These are phyloP conservation scores for Didymosphaeria variabile DNA, from an alignment of 2,329 filamentous ascomycete genomes.

Conservation along the genomic window DNA sequence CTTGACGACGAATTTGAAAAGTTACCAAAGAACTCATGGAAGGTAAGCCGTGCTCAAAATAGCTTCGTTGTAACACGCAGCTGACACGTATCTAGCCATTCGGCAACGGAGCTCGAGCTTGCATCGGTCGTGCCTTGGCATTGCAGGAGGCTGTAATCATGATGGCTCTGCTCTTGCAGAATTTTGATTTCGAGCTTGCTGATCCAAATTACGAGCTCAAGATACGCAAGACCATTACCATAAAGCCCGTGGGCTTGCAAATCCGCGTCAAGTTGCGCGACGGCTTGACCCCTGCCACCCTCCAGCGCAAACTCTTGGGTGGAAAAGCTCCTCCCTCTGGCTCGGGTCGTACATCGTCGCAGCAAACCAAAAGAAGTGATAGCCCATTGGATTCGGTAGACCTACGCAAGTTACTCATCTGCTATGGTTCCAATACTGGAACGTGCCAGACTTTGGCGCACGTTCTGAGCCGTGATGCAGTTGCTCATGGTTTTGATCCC, in stretches of 20 bases:
- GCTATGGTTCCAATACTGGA: slow-evolving; percentile 78
- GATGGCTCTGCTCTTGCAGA: slow-evolving; percentile 65
- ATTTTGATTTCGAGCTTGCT: slow-evolving; percentile 72
- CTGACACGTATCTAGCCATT: slow-evolving; percentile 58
- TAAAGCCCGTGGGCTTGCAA: slow-evolving; percentile 70
- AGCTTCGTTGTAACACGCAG: too few species aligned
- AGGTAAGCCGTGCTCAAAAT: slow-evolving; percentile 6
- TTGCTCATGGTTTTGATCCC: slow-evolving; percentile 67
- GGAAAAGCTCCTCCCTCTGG: not conserved
- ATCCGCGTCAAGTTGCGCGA: slow-evolving; percentile 16
- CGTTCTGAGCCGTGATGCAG: slow-evolving; percentile 67
- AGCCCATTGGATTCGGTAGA: not conserved
- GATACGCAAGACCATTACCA: slow-evolving; percentile 66
- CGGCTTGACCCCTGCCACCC: slow-evolving; percentile 4
- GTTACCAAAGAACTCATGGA: slow-evolving; percentile 24
- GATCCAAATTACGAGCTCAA: slow-evolving; percentile 67
- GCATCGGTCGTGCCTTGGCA: slow-evolving; percentile 77
- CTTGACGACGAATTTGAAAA: slow-evolving; percentile 27
- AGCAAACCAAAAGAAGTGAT: not conserved
- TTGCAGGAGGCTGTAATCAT: slow-evolving; percentile 68
- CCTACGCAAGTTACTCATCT: slow-evolving; percentile 51
- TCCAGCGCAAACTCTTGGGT: slow-evolving; percentile 6
- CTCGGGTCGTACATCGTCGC: not conserved
- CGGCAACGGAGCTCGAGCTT: slow-evolving; percentile 74
- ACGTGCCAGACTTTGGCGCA: slow-evolving; percentile 77